Base-by-base conservation (phyloP, 306 rosid genomes). In the Quercus alba region DNA sequence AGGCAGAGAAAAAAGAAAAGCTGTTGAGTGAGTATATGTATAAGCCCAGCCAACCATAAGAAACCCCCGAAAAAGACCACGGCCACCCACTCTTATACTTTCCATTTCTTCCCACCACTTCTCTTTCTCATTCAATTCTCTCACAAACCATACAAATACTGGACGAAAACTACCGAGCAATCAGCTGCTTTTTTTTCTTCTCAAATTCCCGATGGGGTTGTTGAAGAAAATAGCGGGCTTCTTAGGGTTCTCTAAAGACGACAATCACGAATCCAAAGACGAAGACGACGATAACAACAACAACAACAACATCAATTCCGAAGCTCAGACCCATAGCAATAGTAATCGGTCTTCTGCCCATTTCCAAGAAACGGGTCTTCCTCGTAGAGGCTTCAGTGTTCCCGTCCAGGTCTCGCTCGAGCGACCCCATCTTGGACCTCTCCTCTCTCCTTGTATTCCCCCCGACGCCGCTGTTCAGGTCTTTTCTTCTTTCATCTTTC, bases 401-500 rank as follows among this genome's bases (percentile, higher is more conserved):
- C 92, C 90, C 3, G 92, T 84, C n/a, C 86, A 93, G 75, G 92
- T 93, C 17, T 76, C 84, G 57, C 82, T 88, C 35, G 94, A 90
- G 46, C 93, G 97, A 18, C 85, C 94, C 31, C 88, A 81, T 5
- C 81, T 81, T 11, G 88, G 84, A 57, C 97, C 97, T 5, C 56
- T 96, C 71, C 86, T 96, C 74, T 61, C 72, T 63, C 92, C 90
- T 76, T 90, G 87, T 35, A 75, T 77, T 5, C 91, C 97, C 49
- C 86, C 87, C 61, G 92, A 91, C 35, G 97, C 97, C 10, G 98
- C 97, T 18, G 85, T 96, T 76, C 98, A 96, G 97, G 98, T 92
- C 75, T 62, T n/a, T 69, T 56, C 61, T 56, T 3, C 31, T 68
- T 38, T 25, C 59, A 41, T 41, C 46, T 41, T 38, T 38, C 46